Conservation (phyloP, 495 filamentous ascomycete genomes). For the Penicillium fimorum region DNA sequence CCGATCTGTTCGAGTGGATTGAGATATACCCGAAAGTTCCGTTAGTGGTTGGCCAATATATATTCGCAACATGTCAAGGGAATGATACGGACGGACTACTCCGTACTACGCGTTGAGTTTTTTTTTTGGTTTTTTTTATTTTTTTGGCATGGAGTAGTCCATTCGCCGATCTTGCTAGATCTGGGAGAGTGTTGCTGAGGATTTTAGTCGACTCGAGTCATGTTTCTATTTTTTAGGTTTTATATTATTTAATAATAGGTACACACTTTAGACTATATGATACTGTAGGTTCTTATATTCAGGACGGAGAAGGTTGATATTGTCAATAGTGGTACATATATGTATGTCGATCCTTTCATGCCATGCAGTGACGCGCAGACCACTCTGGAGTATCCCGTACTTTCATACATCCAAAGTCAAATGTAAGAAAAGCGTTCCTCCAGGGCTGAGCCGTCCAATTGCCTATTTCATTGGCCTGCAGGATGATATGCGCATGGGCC, state of each 20-base stretch:
- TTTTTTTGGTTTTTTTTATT: too few relatives aligned
- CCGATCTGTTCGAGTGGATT: background rate
- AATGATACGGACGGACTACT: background rate
- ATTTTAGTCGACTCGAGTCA: background rate
- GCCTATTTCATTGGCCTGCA: slow-evolving; percentile 8
- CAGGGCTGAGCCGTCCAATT: slow-evolving; percentile 2
- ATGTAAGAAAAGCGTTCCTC: background rate
- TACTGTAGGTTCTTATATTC: too few relatives aligned
- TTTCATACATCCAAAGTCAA: background rate
- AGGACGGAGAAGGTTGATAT: background rate
- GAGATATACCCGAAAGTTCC: background rate
- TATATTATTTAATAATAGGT: background rate
- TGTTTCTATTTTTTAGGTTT: background rate
- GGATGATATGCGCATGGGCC: slow-evolving; percentile 9
- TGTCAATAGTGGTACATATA: background rate
- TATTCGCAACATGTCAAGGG: background rate
- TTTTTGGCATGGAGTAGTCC: background rate
- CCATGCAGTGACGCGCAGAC: slow-evolving; percentile 9
- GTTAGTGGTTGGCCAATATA: background rate
- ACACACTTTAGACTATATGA: background rate
- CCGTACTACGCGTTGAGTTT: background rate
- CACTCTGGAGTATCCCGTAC: background rate
- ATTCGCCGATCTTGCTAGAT: slow-evolving; percentile 14
- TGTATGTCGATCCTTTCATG: slow-evolving; percentile 2
- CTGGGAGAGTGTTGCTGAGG: slow-evolving; percentile 13